Evolutionary conservation across 1,139 yeast species (phyloP), one percentile per base, ranked within the genome.

Genomic region (Yamadazyma jaroonii): DNA sequence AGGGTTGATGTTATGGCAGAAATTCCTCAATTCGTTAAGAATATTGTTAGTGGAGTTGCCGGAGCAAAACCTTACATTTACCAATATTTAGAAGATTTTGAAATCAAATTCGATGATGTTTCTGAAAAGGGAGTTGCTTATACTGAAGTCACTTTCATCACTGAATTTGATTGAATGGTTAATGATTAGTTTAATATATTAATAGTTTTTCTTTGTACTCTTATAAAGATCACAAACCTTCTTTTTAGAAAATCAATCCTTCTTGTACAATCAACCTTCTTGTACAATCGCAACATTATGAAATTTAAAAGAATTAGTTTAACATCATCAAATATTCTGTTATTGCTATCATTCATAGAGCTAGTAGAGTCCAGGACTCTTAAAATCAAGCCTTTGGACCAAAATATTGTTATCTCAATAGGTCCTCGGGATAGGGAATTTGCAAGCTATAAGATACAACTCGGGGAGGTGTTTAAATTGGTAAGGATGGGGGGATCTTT

Each of bases 1-100:
- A 80, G 97, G 56, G 90, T 92, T 40, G 98, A 92, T 63, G 97
- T 92, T 44, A 89, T 92, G 97, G 89, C 92, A 31, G 98, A 92
- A 67, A 84, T 92, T 44, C 98, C 98, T 31, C 83, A 79, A 49
- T 89, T 92, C 64, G 95, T 92, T 48, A 92, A 92, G 64, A 85
- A 83, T 53, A 86, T 92, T 44, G 97, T 88, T 31, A 81, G 90
- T 47, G 96, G 96, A 43, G 94, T 90, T 41, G 92, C 95, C 10
- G 98, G 97, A 38, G 84, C 97, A 31, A 86, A 83, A 59, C 98
- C 98, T 26, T 92, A 79, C 67, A 90, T 92, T 54, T 92, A 90
- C 64, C 98, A 92, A 67, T 92, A 78, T 65, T 78, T 84, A 57
- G 82, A 85, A 59, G 71, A 74, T 33, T 59, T 72, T 54, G 56